Evolutionary conservation across 1,139 yeast species (phyloP).

Genomic region (Candida sp.): DNA sequence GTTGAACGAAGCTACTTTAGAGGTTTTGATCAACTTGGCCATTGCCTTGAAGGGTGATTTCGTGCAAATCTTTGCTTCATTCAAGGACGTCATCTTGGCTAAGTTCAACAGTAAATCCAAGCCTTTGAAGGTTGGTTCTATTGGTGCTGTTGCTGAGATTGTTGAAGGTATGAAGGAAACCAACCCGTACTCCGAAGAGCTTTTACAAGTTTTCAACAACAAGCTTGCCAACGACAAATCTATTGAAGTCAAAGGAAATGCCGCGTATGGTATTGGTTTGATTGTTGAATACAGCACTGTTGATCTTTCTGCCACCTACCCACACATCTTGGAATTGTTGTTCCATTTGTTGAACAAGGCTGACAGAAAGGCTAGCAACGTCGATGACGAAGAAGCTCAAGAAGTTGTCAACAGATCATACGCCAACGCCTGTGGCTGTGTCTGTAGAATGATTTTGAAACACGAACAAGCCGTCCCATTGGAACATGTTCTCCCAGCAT

Average conservation of each 20-base stretch:
- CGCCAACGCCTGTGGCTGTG: conserved; percentile 98
- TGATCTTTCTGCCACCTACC: conserved; percentile 69
- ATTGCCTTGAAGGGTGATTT: conserved; percentile 79
- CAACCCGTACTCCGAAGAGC: conserved; percentile 71
- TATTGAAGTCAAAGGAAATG: conserved; percentile 91
- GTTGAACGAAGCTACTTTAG: conserved; percentile 84
- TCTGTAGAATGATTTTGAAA: conserved; percentile 86
- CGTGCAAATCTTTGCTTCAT: conserved; percentile 69
- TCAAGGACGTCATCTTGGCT: conserved; percentile 67
- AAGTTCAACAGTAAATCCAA: conserved; percentile 70
- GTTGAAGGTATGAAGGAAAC: conserved; percentile 72
- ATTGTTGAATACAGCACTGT: conserved; percentile 61
- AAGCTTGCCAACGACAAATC: conserved; percentile 79
- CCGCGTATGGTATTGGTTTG: conserved; percentile 96
- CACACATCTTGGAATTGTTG: conserved; percentile 72
- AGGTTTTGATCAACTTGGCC: conserved; percentile 80
- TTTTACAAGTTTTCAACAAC: conserved; percentile 69
- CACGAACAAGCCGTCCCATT: conserved; percentile 78
- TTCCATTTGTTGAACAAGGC: conserved; percentile 82
- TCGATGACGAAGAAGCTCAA: conserved; percentile 75
- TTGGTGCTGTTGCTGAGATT: conserved; percentile 93
- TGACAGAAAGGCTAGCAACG: conserved; percentile 65
- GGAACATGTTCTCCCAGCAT: conserved; percentile 76
- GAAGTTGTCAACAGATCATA: conserved; percentile 84
- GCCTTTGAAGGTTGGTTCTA: conserved; percentile 78